Evolutionary conservation across 1,284 basidiomycete species (phyloP).

Genomic region (Pseudomicrostroma phylloplanum): DNA sequence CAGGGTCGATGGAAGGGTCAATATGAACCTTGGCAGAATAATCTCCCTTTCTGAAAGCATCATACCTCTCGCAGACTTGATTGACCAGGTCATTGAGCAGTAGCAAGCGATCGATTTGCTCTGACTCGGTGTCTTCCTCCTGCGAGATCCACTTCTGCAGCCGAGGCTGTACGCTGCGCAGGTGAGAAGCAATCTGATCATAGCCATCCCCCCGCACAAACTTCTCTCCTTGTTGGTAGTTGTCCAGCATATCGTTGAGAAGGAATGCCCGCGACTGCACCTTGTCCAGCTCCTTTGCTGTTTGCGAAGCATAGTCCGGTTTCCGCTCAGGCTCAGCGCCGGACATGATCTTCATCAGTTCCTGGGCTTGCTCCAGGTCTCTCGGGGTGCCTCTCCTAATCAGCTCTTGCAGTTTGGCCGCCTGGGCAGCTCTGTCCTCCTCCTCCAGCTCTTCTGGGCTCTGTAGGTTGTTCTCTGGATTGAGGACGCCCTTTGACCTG

Average conservation of each 20-base stretch:
- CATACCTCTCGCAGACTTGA: slow-evolving; percentile 78
- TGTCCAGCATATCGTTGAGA: slow-evolving; percentile 93
- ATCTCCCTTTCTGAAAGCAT: slow-evolving; percentile 85
- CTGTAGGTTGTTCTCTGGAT: slow-evolving; percentile 67
- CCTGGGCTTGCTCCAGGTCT: slow-evolving; percentile 90
- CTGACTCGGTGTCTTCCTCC: slow-evolving; percentile 70
- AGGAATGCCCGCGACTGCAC: slow-evolving; percentile 88
- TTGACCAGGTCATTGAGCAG: slow-evolving; percentile 98
- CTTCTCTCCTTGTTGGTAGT: slow-evolving; percentile 66
- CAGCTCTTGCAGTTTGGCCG: slow-evolving; percentile 94
- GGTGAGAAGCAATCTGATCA: slow-evolving; percentile 84
- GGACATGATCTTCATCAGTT: slow-evolving; percentile 91
- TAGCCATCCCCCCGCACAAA: slow-evolving; percentile 75
- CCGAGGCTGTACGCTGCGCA: slow-evolving; percentile 78
- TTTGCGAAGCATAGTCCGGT: slow-evolving; percentile 85
- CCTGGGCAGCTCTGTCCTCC: slow-evolving; percentile 89
- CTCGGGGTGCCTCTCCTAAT: slow-evolving; percentile 91
- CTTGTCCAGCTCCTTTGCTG: slow-evolving; percentile 82
- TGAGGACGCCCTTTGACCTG: slow-evolving; percentile 40
- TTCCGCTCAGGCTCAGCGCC: slow-evolving; percentile 91
- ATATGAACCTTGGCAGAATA: slow-evolving; percentile 62
- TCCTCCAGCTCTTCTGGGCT: slow-evolving; percentile 92
- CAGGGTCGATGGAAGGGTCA: slow-evolving; percentile 50
- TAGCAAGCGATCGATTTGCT: slow-evolving; percentile 78
- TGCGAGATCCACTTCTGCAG: slow-evolving; percentile 99